Percentiles rank a stretch among this genome's conserved stretches.
Evolutionary conservation across 2,329 filamentous ascomycete genomes (phyloP).

Genomic region (Fusarium temperatum): DNA sequence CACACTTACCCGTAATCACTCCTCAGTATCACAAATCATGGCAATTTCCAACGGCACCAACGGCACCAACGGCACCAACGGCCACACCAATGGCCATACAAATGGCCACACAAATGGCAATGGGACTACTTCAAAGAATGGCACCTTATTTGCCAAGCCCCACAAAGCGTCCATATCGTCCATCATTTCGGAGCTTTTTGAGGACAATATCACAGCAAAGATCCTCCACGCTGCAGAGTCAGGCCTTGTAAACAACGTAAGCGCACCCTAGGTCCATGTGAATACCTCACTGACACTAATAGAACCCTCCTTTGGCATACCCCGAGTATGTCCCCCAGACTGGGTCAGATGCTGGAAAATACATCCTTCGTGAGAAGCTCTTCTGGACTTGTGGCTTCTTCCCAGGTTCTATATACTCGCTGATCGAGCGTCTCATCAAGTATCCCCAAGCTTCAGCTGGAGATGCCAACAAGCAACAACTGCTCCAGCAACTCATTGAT

Average conservation of each 20-base stretch:
- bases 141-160: background rate
- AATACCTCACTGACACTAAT: background rate
- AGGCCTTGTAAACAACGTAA: constrained; percentile 25
- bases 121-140: background rate
- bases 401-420: constrained; percentile 48
- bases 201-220: constrained; percentile 35
- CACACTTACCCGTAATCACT: background rate
- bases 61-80: background rate
- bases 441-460: constrained; percentile 41
- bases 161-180: background rate
- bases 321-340: constrained; percentile 38
- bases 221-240: constrained; percentile 22
- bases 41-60: background rate
- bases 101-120: constrained; percentile 3
- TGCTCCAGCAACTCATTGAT: constrained; percentile 30
- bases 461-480: constrained; percentile 17
- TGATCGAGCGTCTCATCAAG: constrained; percentile 47
- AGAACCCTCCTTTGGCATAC: constrained; percentile 32
- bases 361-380: constrained; percentile 32
- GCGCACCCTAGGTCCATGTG: accelerated
- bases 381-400: constrained; percentile 54
- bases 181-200: constrained; percentile 17
- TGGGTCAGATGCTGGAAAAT: constrained; percentile 23
- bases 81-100: background rate
- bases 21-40: background rate